These are phyloP conservation scores for Paracoccidioides lutzii DNA, from an alignment of 2,329 filamentous ascomycete genomes.

Conservation along the genomic window DNA sequence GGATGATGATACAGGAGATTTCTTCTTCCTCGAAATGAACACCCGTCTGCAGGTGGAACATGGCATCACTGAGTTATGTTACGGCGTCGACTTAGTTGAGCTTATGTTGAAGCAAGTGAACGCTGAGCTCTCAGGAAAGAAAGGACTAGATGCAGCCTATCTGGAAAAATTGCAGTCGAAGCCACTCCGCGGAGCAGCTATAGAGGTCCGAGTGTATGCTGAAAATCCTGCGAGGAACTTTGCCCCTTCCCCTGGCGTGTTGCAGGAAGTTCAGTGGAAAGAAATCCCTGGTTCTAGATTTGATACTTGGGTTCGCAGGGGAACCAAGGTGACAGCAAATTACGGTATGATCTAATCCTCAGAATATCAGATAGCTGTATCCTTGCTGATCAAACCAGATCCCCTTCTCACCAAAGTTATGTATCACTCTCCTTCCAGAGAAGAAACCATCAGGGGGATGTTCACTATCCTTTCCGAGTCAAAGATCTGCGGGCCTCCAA, in stretches of 20 bases:
- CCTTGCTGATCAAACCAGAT: slow-evolving; percentile 20
- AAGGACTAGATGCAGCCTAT: slow-evolving; percentile 31
- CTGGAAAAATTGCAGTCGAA: slow-evolving; percentile 33
- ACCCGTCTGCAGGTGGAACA: slow-evolving; percentile 47
- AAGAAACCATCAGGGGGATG: slow-evolving; percentile 35
- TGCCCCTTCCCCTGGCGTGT: slow-evolving; percentile 44
- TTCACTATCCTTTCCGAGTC: slow-evolving; percentile 32
- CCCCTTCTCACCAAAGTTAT: slow-evolving; percentile 48
- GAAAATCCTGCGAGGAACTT: slow-evolving; percentile 48
- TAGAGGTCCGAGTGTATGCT: slow-evolving; percentile 44
- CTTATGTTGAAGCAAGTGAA: slow-evolving; percentile 46
- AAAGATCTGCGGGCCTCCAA: slow-evolving; percentile 41
- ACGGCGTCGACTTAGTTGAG: slow-evolving; percentile 41
- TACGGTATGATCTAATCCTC: slow-evolving; percentile 34
- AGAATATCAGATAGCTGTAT: slow-evolving; percentile 3
- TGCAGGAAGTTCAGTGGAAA: slow-evolving; percentile 47
- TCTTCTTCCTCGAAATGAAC: slow-evolving; percentile 55
- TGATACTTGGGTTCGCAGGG: slow-evolving; percentile 51
- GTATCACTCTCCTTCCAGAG: slow-evolving; percentile 34
- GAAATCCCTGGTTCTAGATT: slow-evolving; percentile 38
- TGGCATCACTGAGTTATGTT: slow-evolving; percentile 45
- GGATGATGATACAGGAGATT: slow-evolving; percentile 66
- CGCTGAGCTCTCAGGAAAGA: slow-evolving; percentile 33
- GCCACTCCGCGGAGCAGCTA: slow-evolving; percentile 35
- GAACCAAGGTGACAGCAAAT: slow-evolving; percentile 43